phyloP scores from a whole-genome alignment of 164 flowering plant genomes.

The Aristolochia fimbriata region DNA sequence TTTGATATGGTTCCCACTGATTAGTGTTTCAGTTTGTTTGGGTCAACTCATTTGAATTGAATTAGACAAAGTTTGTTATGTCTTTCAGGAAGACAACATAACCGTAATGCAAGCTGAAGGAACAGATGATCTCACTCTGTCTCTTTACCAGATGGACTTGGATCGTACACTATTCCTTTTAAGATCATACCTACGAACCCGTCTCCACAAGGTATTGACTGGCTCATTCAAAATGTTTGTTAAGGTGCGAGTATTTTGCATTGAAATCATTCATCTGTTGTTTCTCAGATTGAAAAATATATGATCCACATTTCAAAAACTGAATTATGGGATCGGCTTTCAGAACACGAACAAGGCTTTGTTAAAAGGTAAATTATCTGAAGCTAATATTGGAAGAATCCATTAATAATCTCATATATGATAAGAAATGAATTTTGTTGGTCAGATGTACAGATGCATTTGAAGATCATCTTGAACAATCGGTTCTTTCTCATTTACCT shows the following conservation, averaged over 20 bases:
- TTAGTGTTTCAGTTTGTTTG: too few relatives aligned
- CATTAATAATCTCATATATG: too few relatives aligned
- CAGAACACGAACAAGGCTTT: conserved; percentile 56
- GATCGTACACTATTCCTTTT: conserved; percentile 67
- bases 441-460: conserved; percentile 55
- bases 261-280: neutral
- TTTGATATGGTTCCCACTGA: too few relatives aligned
- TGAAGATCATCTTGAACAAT: conserved; percentile 57
- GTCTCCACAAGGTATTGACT: conserved; percentile 81
- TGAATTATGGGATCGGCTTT: conserved; percentile 54
- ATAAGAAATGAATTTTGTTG: conserved; percentile 5
- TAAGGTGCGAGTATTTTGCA: too few relatives aligned
- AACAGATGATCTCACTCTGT: conserved; percentile 56
- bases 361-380: conserved; percentile 39
- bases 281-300: conserved; percentile 70
- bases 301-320: conserved; percentile 54
- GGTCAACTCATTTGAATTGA: too few relatives aligned
- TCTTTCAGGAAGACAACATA: conserved; percentile 61
- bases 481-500: conserved; percentile 70
- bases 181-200: conserved; percentile 77
- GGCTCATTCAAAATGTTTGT: too few relatives aligned
- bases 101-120: conserved; percentile 47
- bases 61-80: neutral
- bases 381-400: too few relatives aligned
- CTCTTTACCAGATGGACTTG: conserved; percentile 88